Evolutionary conservation across 2,329 filamentous ascomycete species (phyloP), one percentile per base, ranked within the genome.

Genomic region (Dendrostoma leiphaemia): DNA sequence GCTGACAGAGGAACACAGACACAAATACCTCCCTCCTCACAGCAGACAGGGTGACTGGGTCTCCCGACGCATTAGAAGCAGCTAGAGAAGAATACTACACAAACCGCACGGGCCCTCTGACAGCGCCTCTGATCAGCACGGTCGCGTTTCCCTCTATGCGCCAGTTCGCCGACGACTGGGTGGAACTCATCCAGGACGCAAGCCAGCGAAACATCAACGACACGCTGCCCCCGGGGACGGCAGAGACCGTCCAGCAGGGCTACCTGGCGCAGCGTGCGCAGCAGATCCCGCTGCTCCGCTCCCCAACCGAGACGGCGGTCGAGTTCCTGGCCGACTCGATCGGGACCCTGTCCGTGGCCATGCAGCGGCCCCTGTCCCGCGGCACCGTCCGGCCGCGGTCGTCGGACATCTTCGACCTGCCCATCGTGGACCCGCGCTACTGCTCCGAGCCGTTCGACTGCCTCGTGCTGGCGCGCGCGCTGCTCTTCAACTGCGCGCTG

Each of bases 301-400:
- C 67, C 2, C 64, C 67, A 2, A 54, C 60, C n/a, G 59, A 61
- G 24, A 66, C 62, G 23, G 61, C 63, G 1, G 59, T 73, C 21
- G 64, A 65, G 47, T 28, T 65, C 34, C 60, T 65, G 41, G 63
- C 59, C 29, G 63, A 63, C 58, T 62, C 59, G 48, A 44, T 61
- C 19, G 63, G 63, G 26, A 63, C 60, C 9, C 51, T 65, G 8
- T 61, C 60, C 24, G 48, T 59, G n/a, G 51, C 60, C 6, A 53
- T 60, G 46, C 58, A 61, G 48, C 56, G 59, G 34, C 63, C 64
- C 4, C 54, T 65, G 23, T 62, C 60, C 32, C 58, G 64, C 24
- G 81, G 81, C n/a, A 76, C 72, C 1, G 79, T 84, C 12, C 73
- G 65, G 1, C 74, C 83, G 4, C 69, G 68, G 24, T 81, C 79